Conservation (phyloP, 1,284 basidiomycete species). For the Cutaneotrichosporon sp. region DNA sequence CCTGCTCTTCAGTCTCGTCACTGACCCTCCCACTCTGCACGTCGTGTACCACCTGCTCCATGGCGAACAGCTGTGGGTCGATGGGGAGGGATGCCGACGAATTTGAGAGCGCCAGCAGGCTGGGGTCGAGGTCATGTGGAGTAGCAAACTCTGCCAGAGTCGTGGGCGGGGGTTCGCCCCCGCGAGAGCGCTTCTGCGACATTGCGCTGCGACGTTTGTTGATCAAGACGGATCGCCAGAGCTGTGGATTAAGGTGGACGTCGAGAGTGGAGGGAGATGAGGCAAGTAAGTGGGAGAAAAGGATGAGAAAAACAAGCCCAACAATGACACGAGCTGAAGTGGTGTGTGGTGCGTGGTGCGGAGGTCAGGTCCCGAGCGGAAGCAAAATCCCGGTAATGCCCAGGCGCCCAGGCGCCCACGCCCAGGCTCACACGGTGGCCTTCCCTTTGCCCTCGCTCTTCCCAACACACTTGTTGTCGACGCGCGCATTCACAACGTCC, state of each 20-base stretch:
- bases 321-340: slow-evolving; percentile 46
- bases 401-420: no score
- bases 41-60: slow-evolving; percentile 36
- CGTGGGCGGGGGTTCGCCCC: neutral
- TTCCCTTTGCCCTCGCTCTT: no score
- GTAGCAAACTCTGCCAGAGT: neutral
- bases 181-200: slow-evolving; percentile 1
- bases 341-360: no score
- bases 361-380: slow-evolving; percentile 27
- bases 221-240: no score
- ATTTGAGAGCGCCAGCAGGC: slow-evolving; percentile 6
- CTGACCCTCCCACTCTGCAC: slow-evolving; percentile 27
- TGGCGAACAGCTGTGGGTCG: slow-evolving; percentile 34
- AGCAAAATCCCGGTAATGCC: neutral
- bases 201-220: neutral
- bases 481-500: no score
- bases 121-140: slow-evolving; percentile 10
- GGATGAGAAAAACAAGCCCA: slow-evolving; percentile 45
- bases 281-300: slow-evolving; percentile 10
- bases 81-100: slow-evolving; percentile 15
- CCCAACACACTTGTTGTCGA: no score
- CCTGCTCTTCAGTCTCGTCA: neutral
- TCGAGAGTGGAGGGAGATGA: slow-evolving; percentile 1
- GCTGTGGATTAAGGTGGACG: slow-evolving; percentile 2
- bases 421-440: no score